A percentile compares a stretch with the other conserved stretches of the same genome.
phyloP scores from a whole-genome alignment of 2,329 filamentous ascomycete genomes.

The Orbilia blumenaviensis region DNA sequence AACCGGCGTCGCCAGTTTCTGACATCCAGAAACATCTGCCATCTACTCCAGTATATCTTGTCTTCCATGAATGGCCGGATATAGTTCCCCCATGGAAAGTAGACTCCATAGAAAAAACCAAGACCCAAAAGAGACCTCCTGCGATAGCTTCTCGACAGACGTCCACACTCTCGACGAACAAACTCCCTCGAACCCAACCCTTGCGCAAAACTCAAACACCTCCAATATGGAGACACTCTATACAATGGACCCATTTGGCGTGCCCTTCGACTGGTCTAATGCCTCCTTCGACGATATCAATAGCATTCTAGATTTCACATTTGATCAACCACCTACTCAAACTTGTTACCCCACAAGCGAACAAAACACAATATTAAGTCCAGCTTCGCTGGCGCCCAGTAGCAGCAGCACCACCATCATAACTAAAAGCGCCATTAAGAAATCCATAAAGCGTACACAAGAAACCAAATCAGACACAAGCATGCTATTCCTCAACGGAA shows the following conservation, averaged over 20 bases:
- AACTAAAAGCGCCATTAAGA: not conserved
- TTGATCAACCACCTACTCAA: slow-evolving; percentile 40
- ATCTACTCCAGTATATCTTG: not conserved
- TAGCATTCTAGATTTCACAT: slow-evolving; percentile 32
- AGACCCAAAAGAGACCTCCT: not conserved
- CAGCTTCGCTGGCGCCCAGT: slow-evolving; percentile 17
- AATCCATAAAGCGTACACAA: slow-evolving; percentile 15
- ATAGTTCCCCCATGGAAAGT: slow-evolving; percentile 30
- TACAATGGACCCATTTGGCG: slow-evolving; percentile 27
- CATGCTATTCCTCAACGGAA: slow-evolving; percentile 45
- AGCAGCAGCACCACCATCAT: not conserved
- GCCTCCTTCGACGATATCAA: slow-evolving; percentile 14
- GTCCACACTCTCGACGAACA: slow-evolving; percentile 8
- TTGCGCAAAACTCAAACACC: not conserved
- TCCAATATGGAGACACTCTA: slow-evolving; percentile 39
- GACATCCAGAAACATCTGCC: not conserved
- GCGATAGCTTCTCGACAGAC: not conserved
- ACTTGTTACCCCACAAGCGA: slow-evolving; percentile 13
- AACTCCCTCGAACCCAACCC: not conserved
- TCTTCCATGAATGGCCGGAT: slow-evolving; percentile 53
- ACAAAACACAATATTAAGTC: slow-evolving; percentile 7
- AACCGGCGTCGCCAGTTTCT: not conserved
- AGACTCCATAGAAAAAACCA: not conserved
- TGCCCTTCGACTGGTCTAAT: slow-evolving; percentile 37
- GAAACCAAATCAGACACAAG: slow-evolving; percentile 11